A percentile compares a stretch with the other conserved stretches of the same genome.
Conservation (phyloP, 345 rosid genomes). For the Eucalyptus polyanthemos region DNA sequence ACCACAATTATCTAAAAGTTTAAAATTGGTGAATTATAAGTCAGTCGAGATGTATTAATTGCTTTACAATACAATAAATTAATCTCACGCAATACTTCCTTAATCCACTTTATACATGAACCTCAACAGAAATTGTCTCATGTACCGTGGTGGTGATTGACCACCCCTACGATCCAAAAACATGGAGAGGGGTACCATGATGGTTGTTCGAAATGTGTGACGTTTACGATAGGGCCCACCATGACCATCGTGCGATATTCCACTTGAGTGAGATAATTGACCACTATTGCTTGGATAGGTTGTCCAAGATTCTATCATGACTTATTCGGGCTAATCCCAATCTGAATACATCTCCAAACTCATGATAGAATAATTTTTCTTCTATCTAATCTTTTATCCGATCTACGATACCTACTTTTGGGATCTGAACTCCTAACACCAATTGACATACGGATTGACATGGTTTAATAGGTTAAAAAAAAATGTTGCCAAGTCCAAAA, state of each 20-base stretch:
- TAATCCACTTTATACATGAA: neutral
- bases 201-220: neutral
- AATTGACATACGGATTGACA: neutral
- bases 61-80: neutral
- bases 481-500: neutral
- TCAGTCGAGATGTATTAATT: neutral
- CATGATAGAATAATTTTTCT: neutral
- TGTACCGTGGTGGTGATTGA: neutral
- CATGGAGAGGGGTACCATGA: neutral
- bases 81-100: rapidly evolving
- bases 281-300: neutral
- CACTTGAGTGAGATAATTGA: neutral
- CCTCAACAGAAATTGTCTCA: neutral
- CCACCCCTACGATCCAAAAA: neutral
- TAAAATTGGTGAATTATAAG: neutral
- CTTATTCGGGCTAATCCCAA: neutral
- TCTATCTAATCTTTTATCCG: neutral
- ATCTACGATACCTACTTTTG: neutral
- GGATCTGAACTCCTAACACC: neutral
- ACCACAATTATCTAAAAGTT: neutral
- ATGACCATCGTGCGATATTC: neutral
- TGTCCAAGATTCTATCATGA: neutral
- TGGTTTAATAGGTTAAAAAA: neutral
- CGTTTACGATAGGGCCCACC: neutral
- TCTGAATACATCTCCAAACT: neutral